Evolutionary conservation across 768 basidiomycete genomes (phyloP), one percentile per base, ranked within the genome.

Genomic region (Tremella fuciformis): DNA sequence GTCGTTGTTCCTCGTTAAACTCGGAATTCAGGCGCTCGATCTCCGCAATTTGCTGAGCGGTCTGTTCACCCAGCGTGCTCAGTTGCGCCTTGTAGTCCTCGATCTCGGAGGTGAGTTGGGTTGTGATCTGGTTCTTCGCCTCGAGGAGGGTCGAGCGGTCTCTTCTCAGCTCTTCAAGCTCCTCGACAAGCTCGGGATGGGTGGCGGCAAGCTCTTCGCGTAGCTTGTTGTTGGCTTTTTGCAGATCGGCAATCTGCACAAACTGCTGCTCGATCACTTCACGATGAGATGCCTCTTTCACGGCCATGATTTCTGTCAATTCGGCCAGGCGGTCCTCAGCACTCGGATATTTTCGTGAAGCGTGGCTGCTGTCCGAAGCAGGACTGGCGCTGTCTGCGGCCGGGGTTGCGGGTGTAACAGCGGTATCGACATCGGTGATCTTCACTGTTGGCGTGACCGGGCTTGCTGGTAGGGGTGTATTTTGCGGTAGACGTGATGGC

Each of bases 281-380:
- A 37, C 85, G 84, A 73, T 98, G 94, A 34, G 85, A 81, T 3
- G 89, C 87, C 76, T 99, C 96, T 75, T 98, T 98, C 79, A 89
- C 87, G 2, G 93, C 93, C 94, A 98, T 97, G 1, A 46, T 46
- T 22, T 46, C 42, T 46, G n/a, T n/a, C 42, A 46, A 22, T 46
- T 46, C 42, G n/a, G 42, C 42, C 42, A 46, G n/a, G n/a, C 42
- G 42, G 29, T 34, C 29, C 42, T 46, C 42, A 22, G 42, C 42
- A 46, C 22, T 22, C n/a, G 8, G 8, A 22, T 18, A n/a, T 22
- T 46, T 46, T n/a, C n/a, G n/a, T 22, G n/a, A 18, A 18, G n/a
- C 16, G 42, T 46, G 7, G n/a, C n/a, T 18, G 42, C n/a, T 46
- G 42, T n/a, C 8, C 22, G 42, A 46, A 6, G 42, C 42, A 8